These are phyloP conservation scores for Kernera saxatilis DNA, from an alignment of 345 rosid genomes.

Conservation along the genomic window DNA sequence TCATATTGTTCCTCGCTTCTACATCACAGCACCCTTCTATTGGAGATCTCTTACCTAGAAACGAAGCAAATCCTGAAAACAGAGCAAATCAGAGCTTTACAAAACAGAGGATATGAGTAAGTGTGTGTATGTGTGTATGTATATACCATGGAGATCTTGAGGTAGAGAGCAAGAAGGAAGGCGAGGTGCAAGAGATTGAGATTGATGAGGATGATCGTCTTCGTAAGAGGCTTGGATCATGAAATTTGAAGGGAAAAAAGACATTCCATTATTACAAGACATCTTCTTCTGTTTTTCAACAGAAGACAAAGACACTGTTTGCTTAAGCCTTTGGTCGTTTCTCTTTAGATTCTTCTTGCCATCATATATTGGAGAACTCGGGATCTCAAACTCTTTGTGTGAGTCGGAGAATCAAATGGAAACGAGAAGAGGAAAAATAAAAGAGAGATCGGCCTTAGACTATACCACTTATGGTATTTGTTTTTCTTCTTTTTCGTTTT, in stretches of 20 bases:
- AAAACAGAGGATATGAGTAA: background rate
- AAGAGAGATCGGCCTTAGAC: constrained; percentile 28
- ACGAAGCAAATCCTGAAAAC: constrained; percentile 65
- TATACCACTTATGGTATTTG: constrained; percentile 32
- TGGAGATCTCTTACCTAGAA: constrained; percentile 80
- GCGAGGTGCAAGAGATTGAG: constrained; percentile 42
- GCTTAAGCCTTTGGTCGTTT: constrained; percentile 16
- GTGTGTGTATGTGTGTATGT: background rate
- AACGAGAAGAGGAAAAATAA: background rate
- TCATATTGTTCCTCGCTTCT: constrained; percentile 36
- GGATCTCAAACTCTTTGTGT: background rate
- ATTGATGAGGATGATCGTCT: constrained; percentile 55
- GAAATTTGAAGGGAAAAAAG: constrained; percentile 81
- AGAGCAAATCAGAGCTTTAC: constrained; percentile 1
- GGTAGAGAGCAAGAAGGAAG: constrained; percentile 63
- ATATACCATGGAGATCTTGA: constrained; percentile 77
- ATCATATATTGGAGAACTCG: background rate
- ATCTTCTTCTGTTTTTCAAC: constrained; percentile 33
- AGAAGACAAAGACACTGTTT: constrained; percentile 9
- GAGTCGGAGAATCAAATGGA: constrained; percentile 14
- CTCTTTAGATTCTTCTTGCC: constrained; percentile 23
- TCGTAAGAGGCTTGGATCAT: constrained; percentile 74
- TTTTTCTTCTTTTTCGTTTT: constrained; percentile 9
- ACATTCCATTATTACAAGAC: constrained; percentile 88
- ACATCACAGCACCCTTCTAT: constrained; percentile 48